Percentiles rank a stretch among this genome's conserved stretches.
Evolutionary conservation across 257 asterid genomes (phyloP).

Genomic region (Craterostigma plantagineum): DNA sequence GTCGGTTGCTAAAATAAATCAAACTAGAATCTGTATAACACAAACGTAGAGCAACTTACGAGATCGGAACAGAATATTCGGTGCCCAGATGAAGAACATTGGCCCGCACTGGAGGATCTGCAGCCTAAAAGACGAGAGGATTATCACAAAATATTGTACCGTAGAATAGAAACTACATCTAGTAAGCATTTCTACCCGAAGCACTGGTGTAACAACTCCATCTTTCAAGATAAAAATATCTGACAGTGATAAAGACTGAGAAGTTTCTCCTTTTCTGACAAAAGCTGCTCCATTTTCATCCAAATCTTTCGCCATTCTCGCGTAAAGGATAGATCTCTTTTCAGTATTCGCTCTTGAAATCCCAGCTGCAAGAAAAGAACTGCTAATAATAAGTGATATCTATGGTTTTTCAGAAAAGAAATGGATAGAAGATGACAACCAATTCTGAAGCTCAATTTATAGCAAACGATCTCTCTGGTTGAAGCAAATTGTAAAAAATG

Average conservation of each 20-base stretch:
- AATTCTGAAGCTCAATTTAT: background rate
- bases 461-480: background rate
- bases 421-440: background rate
- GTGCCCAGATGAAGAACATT: conserved; percentile 60
- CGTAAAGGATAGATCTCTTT: conserved; percentile 49
- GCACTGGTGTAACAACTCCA: conserved; percentile 52
- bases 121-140: conserved; percentile 27
- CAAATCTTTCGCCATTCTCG: conserved; percentile 63
- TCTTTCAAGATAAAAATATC: conserved; percentile 55
- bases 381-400: conserved; percentile 1
- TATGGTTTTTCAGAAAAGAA: background rate
- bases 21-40: background rate
- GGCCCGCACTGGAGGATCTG: conserved; percentile 85
- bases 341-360: conserved; percentile 32
- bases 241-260: conserved; percentile 73
- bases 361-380: conserved; percentile 14
- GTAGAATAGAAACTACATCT: background rate
- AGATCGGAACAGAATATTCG: conserved; percentile 50
- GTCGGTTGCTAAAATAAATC: background rate
- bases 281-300: conserved; percentile 73
- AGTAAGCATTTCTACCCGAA: conserved; percentile 26
- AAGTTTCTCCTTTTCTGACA: conserved; percentile 71
- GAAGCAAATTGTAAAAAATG: background rate
- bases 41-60: conserved; percentile 33
- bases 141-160: conserved; percentile 8